Evolutionary conservation across 2,329 filamentous ascomycete species (phyloP), one percentile per base, ranked within the genome.

Genomic region (Diaporthe velutina): DNA sequence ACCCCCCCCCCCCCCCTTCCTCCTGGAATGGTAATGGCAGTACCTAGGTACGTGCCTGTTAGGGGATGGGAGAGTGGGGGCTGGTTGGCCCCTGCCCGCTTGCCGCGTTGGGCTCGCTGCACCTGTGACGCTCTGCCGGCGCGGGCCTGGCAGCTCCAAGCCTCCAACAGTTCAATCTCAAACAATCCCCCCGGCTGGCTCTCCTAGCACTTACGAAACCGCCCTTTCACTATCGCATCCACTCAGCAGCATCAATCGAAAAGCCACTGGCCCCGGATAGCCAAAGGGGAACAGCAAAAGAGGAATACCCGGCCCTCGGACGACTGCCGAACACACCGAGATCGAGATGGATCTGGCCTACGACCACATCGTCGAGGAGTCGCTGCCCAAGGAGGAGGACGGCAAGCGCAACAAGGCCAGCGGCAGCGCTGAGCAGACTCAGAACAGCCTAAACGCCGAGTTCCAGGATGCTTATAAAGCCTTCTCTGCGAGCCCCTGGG

Each of bases 391-490:
- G 79, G 88, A 92, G 74, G 81, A 87, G 75, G 86, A 90, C 76
- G 86, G 88, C 77, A 76, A 70, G 75, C 73, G 85, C 86, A 76
- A 77, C 78, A 75, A 79, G 74, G 75, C 77, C 75, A 55, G 80
- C 50, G 85, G 86, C 57, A 83, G 83, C 61, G 82, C 86, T 66
- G 82, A 85, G 68, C 85, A 85, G 73, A 82, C 82, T 74, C 84
- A 87, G 77, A 83, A 85, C 73, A 90, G 93, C 70, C 89, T 99
- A 78, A 97, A 97, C 82, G 90, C 91, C 78, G 97, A 99, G 81
- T 90, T 99, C 77, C 95, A 98, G 84, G 95, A 98, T 84, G 97
- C 96, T 9, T 98, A 98, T 88, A 95, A 95, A 81, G 96, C 96
- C 33, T 94, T 99, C 81, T 96, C 95, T 4, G 91, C 92, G 78